phyloP scores from a whole-genome alignment of 2,329 filamentous ascomycete species.

The Paraphoma chrysanthemicola region DNA sequence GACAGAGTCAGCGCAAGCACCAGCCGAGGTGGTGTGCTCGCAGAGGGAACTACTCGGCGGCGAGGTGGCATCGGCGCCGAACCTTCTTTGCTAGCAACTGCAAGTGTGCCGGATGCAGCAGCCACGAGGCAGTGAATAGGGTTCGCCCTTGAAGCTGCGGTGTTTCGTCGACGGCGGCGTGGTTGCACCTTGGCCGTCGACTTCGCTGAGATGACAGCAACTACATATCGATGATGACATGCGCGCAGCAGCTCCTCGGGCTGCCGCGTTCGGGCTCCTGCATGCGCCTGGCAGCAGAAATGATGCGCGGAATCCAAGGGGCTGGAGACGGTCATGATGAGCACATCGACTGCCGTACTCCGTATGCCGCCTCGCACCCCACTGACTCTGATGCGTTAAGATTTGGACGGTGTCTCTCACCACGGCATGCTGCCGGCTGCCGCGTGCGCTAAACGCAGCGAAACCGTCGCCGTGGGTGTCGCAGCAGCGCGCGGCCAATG shows the following conservation, averaged over 20 bases:
- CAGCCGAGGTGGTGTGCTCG: neutral
- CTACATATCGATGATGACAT: constrained; percentile 22
- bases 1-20: constrained; percentile 8
- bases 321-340: constrained; percentile 21
- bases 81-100: constrained; percentile 16
- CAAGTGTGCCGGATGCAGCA: constrained; percentile 24
- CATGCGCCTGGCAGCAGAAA: neutral
- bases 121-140: constrained; percentile 2
- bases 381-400: constrained; percentile 24
- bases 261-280: neutral
- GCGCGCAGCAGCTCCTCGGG: constrained; percentile 3
- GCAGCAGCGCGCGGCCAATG: constrained; percentile 24
- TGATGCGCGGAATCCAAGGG: constrained; percentile 7
- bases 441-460: constrained; percentile 40
- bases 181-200: constrained; percentile 20
- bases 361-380: constrained; percentile 10
- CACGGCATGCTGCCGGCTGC: constrained; percentile 33
- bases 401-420: constrained; percentile 27
- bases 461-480: constrained; percentile 37
- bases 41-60: constrained; percentile 9
- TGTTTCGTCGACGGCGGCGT: constrained; percentile 20
- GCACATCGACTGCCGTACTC: constrained; percentile 14
- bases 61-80: constrained; percentile 11
- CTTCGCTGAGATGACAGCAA: too few relatives aligned
- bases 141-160: neutral